phyloP scores from a whole-genome alignment of 148 eudicot genomes.

The Diospyros kaki region DNA sequence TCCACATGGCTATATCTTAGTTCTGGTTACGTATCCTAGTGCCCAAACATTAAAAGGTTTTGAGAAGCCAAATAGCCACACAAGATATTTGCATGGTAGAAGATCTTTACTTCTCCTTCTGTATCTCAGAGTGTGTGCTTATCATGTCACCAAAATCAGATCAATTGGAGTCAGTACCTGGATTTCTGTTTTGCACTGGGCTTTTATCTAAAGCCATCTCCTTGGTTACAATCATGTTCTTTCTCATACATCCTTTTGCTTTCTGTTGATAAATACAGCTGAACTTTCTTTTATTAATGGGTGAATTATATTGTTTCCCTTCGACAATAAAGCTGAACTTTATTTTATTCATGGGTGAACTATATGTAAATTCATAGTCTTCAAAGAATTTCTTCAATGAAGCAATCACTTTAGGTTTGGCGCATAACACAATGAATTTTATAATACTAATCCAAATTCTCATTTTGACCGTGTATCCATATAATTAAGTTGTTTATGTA shows the following conservation, averaged over 20 bases:
- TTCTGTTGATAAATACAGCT: no score
- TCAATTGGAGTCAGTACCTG: background rate
- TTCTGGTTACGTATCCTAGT: no score
- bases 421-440: background rate
- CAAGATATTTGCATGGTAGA: no score
- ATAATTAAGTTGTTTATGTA: background rate
- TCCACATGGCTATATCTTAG: no score
- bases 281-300: no score
- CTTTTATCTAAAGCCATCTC: constrained; percentile 1
- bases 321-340: no score
- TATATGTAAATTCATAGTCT: background rate
- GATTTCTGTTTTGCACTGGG: background rate
- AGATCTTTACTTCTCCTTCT: no score
- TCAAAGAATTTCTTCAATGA: background rate
- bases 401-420: background rate
- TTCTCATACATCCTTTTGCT: background rate
- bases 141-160: no score
- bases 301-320: no score
- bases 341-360: background rate
- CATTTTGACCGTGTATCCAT: background rate
- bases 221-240: background rate
- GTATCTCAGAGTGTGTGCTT: no score
- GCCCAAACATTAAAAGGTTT: no score
- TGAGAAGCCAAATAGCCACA: no score
- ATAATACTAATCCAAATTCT: background rate